phyloP scores from a whole-genome alignment of 495 filamentous ascomycete species.

The Glutinoglossum americanum region DNA sequence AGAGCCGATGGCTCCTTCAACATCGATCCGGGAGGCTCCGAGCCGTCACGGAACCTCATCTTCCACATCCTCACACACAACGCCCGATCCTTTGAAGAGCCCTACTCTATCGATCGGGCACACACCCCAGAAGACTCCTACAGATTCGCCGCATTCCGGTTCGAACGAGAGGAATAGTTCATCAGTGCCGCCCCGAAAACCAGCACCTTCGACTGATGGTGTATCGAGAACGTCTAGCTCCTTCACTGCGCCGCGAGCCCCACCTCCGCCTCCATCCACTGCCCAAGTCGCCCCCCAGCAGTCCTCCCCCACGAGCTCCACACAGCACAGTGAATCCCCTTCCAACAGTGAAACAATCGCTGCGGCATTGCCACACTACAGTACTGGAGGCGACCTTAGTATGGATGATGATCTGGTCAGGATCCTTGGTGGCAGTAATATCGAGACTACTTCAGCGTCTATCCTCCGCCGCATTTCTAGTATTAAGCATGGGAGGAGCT shows the following conservation, averaged over 20 bases:
- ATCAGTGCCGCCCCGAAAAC: not conserved
- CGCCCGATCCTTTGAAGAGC: slow-evolving; percentile 10
- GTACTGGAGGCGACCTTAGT: slow-evolving; percentile 52
- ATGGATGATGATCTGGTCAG: slow-evolving; percentile 83
- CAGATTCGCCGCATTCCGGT: not conserved
- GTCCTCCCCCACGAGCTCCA: slow-evolving; percentile 29
- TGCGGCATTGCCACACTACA: slow-evolving; percentile 54
- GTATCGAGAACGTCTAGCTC: slow-evolving; percentile 15
- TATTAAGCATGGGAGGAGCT: slow-evolving; percentile 81
- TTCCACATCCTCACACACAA: slow-evolving; percentile 7
- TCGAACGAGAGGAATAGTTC: not conserved
- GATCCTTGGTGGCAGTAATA: slow-evolving; percentile 49
- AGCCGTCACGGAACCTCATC: slow-evolving; percentile 7
- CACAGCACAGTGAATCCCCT: slow-evolving; percentile 17
- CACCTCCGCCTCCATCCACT: slow-evolving; percentile 32
- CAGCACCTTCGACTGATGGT: not conserved
- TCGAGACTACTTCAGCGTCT: slow-evolving; percentile 33
- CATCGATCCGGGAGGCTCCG: not conserved
- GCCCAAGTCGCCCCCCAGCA: slow-evolving; percentile 22
- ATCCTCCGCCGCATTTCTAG: slow-evolving; percentile 79
- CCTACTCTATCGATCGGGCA: slow-evolving; percentile 5
- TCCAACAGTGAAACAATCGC: slow-evolving; percentile 23
- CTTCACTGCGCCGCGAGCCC: slow-evolving; percentile 40
- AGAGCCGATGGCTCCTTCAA: not conserved
- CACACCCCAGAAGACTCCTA: slow-evolving; percentile 5